phyloP scores from a whole-genome alignment of 2,329 filamentous ascomycete species.

The Arachnomyces sp. region DNA sequence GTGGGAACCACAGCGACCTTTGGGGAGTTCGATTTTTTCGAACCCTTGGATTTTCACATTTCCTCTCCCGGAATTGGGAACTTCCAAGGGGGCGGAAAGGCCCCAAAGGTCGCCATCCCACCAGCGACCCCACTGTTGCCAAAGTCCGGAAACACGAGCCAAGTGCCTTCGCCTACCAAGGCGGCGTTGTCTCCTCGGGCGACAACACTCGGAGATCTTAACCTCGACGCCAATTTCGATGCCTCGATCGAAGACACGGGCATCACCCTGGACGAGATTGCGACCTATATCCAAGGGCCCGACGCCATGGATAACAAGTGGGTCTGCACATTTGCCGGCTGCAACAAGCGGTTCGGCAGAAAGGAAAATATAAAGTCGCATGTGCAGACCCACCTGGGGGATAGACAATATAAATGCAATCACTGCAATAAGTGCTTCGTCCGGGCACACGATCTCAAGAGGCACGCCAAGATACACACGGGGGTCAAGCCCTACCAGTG shows the following conservation, averaged over 20 bases:
- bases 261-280: constrained; percentile 77
- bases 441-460: constrained; percentile 91
- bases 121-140: constrained; percentile 20
- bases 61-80: constrained; percentile 34
- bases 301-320: constrained; percentile 69
- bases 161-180: constrained; percentile 23
- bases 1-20: constrained; percentile 17
- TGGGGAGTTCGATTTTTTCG: constrained; percentile 31
- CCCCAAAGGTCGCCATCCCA: constrained; percentile 24
- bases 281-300: constrained; percentile 64
- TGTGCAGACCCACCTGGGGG: constrained; percentile 94
- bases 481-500: constrained; percentile 94
- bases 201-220: constrained; percentile 41
- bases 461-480: constrained; percentile 95
- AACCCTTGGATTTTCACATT: constrained; percentile 48
- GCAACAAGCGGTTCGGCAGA: constrained; percentile 84
- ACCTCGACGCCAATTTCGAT: constrained; percentile 49
- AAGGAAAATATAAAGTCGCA: constrained; percentile 99
- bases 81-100: constrained; percentile 19
- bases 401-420: constrained; percentile 90
- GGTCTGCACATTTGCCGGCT: constrained; percentile 68
- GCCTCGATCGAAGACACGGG: constrained; percentile 69
- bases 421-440: constrained; percentile 94
- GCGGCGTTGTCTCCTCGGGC: constrained; percentile 34
- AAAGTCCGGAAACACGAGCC: constrained; percentile 12